Conservation (phyloP, 192 early-diverging fungal genomes). For the Powellomyces hirtus region DNA sequence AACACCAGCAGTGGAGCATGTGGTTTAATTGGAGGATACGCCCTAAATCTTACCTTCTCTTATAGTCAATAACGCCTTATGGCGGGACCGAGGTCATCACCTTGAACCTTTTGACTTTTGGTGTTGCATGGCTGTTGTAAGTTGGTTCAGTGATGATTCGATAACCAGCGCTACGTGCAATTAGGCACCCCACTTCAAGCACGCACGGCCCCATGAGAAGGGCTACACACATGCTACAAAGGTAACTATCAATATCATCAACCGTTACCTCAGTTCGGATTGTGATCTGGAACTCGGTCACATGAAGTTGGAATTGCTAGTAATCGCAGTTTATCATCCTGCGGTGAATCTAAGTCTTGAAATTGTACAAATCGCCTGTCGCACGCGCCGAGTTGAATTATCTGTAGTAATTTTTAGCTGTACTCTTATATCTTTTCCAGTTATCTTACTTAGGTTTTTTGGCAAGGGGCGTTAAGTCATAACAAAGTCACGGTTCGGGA, state of each 20-base stretch:
- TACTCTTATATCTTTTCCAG: not conserved
- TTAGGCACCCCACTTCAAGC: too few species aligned
- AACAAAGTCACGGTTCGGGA: slow-evolving; percentile 21
- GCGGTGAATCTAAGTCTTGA: slow-evolving; percentile 20
- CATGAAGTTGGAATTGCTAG: slow-evolving; percentile 33
- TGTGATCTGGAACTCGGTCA: slow-evolving; percentile 17
- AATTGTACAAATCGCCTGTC: slow-evolving; percentile 33
- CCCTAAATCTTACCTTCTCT: too few species aligned
- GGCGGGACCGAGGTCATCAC: too few species aligned
- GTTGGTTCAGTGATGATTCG: too few species aligned
- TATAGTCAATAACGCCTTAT: too few species aligned
- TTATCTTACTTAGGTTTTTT: not conserved
- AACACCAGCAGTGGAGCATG: too few species aligned
- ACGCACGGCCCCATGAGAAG: too few species aligned
- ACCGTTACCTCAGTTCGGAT: slow-evolving; percentile 20
- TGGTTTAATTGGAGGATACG: too few species aligned
- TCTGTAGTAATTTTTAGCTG: too few species aligned
- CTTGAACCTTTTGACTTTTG: too few species aligned
- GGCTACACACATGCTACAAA: slow-evolving; percentile 21
- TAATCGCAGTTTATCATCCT: slow-evolving; percentile 26
- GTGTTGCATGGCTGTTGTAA: too few species aligned
- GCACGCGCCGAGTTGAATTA: not conserved
- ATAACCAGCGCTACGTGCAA: too few species aligned
- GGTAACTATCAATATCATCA: slow-evolving; percentile 18
- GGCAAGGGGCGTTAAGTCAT: slow-evolving; percentile 9